Percentiles rank a stretch among this genome's conserved stretches.
Evolutionary conservation across 2,329 filamentous ascomycete species (phyloP).

Genomic region (Colletotrichum gloeosporioides): DNA sequence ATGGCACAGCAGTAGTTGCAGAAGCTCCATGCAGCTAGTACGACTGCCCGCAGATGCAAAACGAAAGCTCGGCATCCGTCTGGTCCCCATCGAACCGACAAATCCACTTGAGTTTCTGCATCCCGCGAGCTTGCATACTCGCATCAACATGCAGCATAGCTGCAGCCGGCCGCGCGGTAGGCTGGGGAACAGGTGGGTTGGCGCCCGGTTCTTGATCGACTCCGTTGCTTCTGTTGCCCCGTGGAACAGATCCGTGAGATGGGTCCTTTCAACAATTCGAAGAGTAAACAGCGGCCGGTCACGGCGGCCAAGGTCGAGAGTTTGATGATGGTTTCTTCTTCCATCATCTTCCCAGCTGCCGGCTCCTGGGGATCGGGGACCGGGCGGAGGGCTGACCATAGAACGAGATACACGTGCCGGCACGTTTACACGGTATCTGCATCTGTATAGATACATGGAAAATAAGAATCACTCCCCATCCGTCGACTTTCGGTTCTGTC

Average conservation of each 20-base stretch:
- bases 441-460: not conserved
- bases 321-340: not conserved
- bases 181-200: slow-evolving; percentile 14
- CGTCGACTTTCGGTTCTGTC: not conserved
- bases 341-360: not conserved
- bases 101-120: slow-evolving; percentile 4
- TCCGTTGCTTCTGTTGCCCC: slow-evolving; percentile 19
- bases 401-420: slow-evolving; percentile 9
- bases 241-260: slow-evolving; percentile 6
- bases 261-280: not conserved
- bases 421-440: not conserved
- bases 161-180: slow-evolving; percentile 13
- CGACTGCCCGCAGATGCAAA: slow-evolving; percentile 10
- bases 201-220: not conserved
- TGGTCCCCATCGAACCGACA: not conserved
- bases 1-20: slow-evolving; percentile 10
- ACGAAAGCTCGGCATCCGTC: slow-evolving; percentile 7
- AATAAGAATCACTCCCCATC: not conserved
- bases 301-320: not conserved
- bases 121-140: not conserved
- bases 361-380: not conserved
- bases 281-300: slow-evolving; percentile 8
- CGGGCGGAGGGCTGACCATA: not conserved
- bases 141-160: slow-evolving; percentile 9
- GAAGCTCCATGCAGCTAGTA: slow-evolving; percentile 5